Evolutionary conservation across 1,284 basidiomycete species (phyloP), one percentile per base, ranked within the genome.

Genomic region (Leccinum griseonigrum): DNA sequence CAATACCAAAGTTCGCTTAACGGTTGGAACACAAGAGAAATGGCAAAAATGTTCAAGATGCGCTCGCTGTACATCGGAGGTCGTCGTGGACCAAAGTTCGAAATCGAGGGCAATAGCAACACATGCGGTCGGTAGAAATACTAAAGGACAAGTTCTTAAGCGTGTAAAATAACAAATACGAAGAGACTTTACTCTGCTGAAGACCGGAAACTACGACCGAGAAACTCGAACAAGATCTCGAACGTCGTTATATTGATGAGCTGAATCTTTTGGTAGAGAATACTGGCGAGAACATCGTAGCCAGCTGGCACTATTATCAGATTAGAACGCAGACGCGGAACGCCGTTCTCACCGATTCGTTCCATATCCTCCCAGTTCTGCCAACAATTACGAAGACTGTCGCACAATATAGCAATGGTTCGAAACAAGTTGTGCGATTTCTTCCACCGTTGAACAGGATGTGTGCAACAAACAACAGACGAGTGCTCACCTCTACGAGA

Each of bases 291-390:
- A 38, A 95, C 87, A 61, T 97, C 95, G 69, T 96, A 98, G 11
- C 94, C 93, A 61, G 87, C 93, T 95, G 43, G 43, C n/a, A 46
- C 18, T 3, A 46, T 18, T 2, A 18, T 43, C 40, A 43, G 40
- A 43, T 3, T 43, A 3, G 40, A 5, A 43, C 7, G 3, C 40
- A 2, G 18, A 43, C n/a, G n/a, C n/a, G 10, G 10, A 56, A 51
- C 4, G 14, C 28, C 63, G 40, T 11, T 79, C 87, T 71, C 69
- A 91, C 92, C 85, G 53, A 95, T 77, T 38, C 87, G 79, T 71
- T 96, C 94, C 88, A 95, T 94, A 69, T 95, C 94, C 69, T 95
- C 94, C 48, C 91, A 94, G 68, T 92, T 94, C 69, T 92, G 85
- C 96, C 96, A 98, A 68, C 87, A 92, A 66, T 91, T 88, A 63